Conservation (phyloP, 768 basidiomycete species). For the Russula griseocarnosa region DNA sequence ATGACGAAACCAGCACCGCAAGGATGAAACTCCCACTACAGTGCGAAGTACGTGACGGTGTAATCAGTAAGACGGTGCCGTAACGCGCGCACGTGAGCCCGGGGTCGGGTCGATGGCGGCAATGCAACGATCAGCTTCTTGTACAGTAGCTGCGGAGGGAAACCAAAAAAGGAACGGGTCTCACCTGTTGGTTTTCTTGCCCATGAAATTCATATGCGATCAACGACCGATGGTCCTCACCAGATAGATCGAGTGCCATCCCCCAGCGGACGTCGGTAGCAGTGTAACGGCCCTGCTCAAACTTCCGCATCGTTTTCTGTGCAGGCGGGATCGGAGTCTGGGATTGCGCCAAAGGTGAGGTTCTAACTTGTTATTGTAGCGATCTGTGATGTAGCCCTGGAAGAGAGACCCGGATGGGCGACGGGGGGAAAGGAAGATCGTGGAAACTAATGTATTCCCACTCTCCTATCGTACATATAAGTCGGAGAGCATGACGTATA, state of each 20-base stretch:
- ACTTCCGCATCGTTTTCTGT: constrained; percentile 4
- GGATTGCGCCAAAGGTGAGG: not conserved
- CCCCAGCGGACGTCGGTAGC: constrained; percentile 28
- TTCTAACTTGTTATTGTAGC: too few relatives aligned
- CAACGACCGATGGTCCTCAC: constrained; percentile 19
- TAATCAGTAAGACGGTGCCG: too few relatives aligned
- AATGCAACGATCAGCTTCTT: not conserved
- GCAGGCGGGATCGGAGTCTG: not conserved
- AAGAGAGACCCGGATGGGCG: too few relatives aligned
- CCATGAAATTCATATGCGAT: constrained; percentile 26
- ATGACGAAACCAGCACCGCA: constrained; percentile 23
- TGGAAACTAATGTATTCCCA: too few relatives aligned
- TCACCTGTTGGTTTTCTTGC: constrained; percentile 28
- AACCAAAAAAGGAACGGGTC: not conserved
- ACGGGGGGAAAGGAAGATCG: too few relatives aligned
- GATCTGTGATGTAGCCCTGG: too few relatives aligned
- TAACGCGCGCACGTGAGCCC: too few relatives aligned
- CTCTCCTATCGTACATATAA: too few relatives aligned
- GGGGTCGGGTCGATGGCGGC: not conserved
- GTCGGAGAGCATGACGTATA: too few relatives aligned
- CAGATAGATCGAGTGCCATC: constrained; percentile 26
- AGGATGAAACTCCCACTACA: constrained; percentile 11
- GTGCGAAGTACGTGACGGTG: too few relatives aligned
- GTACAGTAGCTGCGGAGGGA: not conserved
- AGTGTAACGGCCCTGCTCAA: constrained; percentile 26